Percentiles rank a stretch among this genome's conserved stretches.
phyloP scores from a whole-genome alignment of 495 filamentous ascomycete genomes.

The Aspergillus egyptiacus region DNA sequence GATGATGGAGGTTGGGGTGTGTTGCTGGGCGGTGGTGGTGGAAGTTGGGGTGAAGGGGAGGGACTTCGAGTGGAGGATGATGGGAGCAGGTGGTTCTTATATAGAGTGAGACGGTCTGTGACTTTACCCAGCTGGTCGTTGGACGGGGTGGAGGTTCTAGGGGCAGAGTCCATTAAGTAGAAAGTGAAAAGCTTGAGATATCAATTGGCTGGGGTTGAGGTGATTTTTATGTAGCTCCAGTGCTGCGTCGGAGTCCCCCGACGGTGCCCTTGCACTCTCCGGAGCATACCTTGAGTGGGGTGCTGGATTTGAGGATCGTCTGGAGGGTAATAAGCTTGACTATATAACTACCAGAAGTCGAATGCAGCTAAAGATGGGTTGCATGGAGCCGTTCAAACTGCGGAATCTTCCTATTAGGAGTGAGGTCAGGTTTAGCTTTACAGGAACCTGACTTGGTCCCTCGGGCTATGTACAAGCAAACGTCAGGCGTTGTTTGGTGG shows the following conservation, averaged over 20 bases:
- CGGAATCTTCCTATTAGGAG: not conserved
- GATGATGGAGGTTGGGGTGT: conserved; percentile 13
- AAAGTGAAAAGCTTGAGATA: too few relatives aligned
- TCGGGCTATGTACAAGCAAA: too few relatives aligned
- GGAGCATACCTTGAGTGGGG: conserved; percentile 34
- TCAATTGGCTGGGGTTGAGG: not conserved
- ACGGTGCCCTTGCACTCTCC: conserved; percentile 21
- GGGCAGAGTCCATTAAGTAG: conserved; percentile 26
- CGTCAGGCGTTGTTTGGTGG: not conserved
- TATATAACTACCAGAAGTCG: not conserved
- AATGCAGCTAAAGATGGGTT: not conserved
- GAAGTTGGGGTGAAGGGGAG: not conserved
- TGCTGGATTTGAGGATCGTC: not conserved
- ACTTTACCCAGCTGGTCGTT: conserved; percentile 23
- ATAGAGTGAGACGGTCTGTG: conserved; percentile 34
- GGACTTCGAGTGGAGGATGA: conserved; percentile 16
- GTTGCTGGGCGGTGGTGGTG: conserved; percentile 13
- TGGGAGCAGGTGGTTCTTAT: conserved; percentile 32
- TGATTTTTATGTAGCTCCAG: conserved; percentile 28
- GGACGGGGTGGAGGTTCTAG: conserved; percentile 7
- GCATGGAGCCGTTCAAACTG: not conserved
- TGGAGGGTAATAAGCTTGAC: not conserved
- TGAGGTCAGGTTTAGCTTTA: conserved; percentile 7
- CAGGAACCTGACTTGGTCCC: conserved; percentile 1
- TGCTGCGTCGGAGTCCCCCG: conserved; percentile 38